phyloP scores from a whole-genome alignment of 139 green algal genomes.

The Volvox reticuliferus region DNA sequence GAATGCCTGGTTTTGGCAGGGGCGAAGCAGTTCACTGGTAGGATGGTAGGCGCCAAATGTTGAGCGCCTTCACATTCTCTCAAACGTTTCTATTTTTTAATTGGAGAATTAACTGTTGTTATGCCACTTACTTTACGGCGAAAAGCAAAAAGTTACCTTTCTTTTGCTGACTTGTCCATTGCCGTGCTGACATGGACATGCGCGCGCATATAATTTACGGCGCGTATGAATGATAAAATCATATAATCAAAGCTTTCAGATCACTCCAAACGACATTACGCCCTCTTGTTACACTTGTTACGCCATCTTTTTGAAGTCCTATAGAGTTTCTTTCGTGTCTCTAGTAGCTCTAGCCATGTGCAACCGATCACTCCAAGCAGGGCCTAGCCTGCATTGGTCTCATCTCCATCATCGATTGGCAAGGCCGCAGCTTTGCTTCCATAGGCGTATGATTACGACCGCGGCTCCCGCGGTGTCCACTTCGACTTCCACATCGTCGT shows the following conservation, averaged over 20 bases:
- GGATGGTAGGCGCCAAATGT: too few species aligned
- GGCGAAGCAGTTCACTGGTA: too few species aligned
- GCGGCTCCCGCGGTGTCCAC: background rate
- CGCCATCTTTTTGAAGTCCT: too few species aligned
- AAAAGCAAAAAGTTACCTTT: background rate
- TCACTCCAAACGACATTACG: too few species aligned
- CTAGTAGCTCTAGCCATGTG: background rate
- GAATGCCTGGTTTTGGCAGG: too few species aligned
- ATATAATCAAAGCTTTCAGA: too few species aligned
- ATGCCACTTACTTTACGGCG: background rate
- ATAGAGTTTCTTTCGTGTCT: background rate
- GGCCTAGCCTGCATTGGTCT: background rate
- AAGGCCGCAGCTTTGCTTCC: background rate
- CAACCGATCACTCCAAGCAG: background rate
- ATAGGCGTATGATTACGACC: background rate
- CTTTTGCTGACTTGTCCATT: background rate
- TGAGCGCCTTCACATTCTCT: too few species aligned
- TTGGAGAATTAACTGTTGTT: too few species aligned
- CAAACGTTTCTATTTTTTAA: too few species aligned
- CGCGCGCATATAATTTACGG: background rate
- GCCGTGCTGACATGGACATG: background rate
- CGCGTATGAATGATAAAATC: too few species aligned
- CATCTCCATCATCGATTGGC: background rate
- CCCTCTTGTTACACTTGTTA: too few species aligned
- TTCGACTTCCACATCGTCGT: background rate